These are phyloP conservation scores for Heteromeles arbutifolia DNA, from an alignment of 306 rosid species.

Conservation along the genomic window DNA sequence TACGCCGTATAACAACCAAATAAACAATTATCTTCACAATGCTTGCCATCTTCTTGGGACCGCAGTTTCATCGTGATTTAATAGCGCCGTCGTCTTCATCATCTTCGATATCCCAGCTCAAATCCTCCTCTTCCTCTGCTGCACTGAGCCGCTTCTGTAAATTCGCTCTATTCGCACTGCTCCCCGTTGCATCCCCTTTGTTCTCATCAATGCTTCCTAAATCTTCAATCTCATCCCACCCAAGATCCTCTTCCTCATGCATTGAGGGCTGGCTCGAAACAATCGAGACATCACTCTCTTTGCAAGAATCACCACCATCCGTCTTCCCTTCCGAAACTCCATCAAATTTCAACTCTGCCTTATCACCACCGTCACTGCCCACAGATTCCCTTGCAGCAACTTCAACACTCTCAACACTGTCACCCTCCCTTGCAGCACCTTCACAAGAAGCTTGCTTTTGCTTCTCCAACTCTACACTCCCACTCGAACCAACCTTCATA, in stretches of 20 bases:
- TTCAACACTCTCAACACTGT: conserved; percentile 14
- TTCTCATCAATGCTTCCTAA: conserved; percentile 53
- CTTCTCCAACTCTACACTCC: conserved; percentile 14
- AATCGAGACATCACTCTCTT: conserved; percentile 77
- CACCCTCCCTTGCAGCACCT: conserved; percentile 6
- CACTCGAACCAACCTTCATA: conserved; percentile 28
- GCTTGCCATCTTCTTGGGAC: neutral
- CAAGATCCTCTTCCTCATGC: conserved; percentile 75
- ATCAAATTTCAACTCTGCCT: conserved; percentile 29
- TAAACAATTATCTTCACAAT: conserved; percentile 6
- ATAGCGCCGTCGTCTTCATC: conserved; percentile 45
- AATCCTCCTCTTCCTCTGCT: conserved; percentile 71
- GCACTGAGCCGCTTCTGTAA: conserved; percentile 46
- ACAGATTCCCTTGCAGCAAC: conserved; percentile 16
- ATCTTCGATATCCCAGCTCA: conserved; percentile 86
- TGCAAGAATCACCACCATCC: conserved; percentile 50
- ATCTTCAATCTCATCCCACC: conserved; percentile 93
- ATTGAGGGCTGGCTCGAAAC: conserved; percentile 69
- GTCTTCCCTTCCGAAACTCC: conserved; percentile 42
- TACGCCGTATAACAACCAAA: neutral
- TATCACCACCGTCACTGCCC: conserved; percentile 21
- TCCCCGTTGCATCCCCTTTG: conserved; percentile 35
- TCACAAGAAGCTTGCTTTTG: conserved; percentile 11
- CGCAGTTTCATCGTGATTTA: conserved; percentile 39
- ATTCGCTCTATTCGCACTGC: conserved; percentile 33